Evolutionary conservation across 2,329 filamentous ascomycete species (phyloP).

Genomic region (Aspergillus terreus): DNA sequence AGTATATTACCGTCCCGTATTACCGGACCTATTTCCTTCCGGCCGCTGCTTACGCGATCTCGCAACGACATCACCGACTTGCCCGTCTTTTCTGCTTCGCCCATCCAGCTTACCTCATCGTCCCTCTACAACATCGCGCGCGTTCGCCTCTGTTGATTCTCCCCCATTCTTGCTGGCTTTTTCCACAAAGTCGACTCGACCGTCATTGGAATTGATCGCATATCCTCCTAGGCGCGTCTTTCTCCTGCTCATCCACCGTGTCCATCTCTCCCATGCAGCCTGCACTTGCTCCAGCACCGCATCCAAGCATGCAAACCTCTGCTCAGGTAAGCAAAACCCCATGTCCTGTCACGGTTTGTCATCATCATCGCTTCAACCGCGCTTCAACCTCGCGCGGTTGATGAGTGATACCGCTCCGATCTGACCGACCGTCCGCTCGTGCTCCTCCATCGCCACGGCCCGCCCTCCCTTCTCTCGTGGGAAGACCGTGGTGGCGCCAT

Average conservation of each 20-base stretch:
- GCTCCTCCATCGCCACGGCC: neutral
- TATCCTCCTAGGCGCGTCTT: conserved; percentile 15
- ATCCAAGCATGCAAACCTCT: conserved; percentile 46
- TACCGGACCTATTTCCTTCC: no score
- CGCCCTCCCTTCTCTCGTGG: no score
- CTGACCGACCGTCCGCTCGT: neutral
- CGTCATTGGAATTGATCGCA: conserved; percentile 11
- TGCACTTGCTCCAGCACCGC: conserved; percentile 47
- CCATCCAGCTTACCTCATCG: no score
- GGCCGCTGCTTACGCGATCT: neutral
- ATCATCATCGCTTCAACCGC: conserved; percentile 30
- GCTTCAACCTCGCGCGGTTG: conserved; percentile 5
- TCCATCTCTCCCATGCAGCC: conserved; percentile 36
- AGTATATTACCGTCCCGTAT: no score
- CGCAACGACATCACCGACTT: neutral
- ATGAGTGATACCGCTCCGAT: neutral
- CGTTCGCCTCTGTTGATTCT: neutral
- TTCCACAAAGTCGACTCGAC: no score
- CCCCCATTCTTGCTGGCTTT: neutral
- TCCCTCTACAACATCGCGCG: no score
- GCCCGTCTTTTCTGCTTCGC: neutral
- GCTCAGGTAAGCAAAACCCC: conserved; percentile 51
- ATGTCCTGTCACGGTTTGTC: conserved; percentile 32
- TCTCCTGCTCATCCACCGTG: conserved; percentile 13
- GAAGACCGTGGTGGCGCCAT: no score